Evolutionary conservation across 768 basidiomycete species (phyloP), one percentile per base, ranked within the genome.

Genomic region (Myochromella boudieri): DNA sequence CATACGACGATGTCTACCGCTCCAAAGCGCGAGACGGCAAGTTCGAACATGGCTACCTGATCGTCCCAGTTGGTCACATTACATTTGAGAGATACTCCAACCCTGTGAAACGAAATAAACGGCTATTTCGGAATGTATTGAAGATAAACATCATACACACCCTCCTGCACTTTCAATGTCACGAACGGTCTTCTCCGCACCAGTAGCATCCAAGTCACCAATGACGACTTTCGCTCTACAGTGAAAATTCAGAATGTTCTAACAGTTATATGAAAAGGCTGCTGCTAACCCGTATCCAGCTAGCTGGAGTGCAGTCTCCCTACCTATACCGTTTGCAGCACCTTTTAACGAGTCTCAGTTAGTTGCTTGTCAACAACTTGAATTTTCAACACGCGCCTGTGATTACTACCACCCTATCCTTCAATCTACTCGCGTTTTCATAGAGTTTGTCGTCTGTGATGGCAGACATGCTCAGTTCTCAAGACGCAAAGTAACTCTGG

Each of bases 31-130:
- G 65, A 49, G 17, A 77, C 62, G 3, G 78, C 76, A 24, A 71
- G 58, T 44, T 80, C 75, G 51, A 81, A 82, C 55, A 82, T 51
- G 3, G 68, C 64, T 6, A 77, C 68, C 44, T 76, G 75, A 37
- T 82, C 71, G 4, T 82, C 79, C 72, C 77, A 84, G 1, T 64
- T 56, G 4, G 69, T 70, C 27, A 84, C 81, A 54, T 82, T 67
- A 56, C 78, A 80, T 39, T 61, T 66, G 22, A 69, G 62, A 36
- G 60, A 70, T 9, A 64, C 54, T 6, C 76, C 79, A 17, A 68
- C 54, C 3, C 80, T 81, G 57, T 33, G 37, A 20, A 29, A 32
- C 24, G 26, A 20, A 34, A 6, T n/a, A 34, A 5, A 34, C n/a
- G 32, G 22, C n/a, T 36, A 15, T 26, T 33, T 41, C 7, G 11